Percentiles rank a stretch among this genome's conserved stretches.
Conservation (phyloP, 2,329 filamentous ascomycete genomes). For the Fusarium mangiferae region DNA sequence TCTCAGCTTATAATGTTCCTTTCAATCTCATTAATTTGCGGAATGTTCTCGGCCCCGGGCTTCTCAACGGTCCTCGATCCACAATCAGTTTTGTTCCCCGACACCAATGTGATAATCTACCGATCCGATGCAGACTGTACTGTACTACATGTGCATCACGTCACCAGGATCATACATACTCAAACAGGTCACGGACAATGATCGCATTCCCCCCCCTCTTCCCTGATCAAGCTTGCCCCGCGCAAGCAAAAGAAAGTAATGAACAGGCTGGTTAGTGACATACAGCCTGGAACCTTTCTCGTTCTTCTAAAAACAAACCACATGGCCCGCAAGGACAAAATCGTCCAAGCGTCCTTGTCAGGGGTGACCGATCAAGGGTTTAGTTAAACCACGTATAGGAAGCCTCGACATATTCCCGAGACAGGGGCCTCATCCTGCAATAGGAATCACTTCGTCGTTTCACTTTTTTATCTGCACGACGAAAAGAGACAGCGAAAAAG, state of each 20-base stretch:
- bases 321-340: constrained; percentile 34
- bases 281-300: not conserved
- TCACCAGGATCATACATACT: not conserved
- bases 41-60: constrained; percentile 2
- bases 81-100: constrained; percentile 6
- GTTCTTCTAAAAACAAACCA: constrained; percentile 20
- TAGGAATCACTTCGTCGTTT: constrained; percentile 20
- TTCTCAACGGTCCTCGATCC: constrained; percentile 1
- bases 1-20: constrained; percentile 22
- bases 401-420: constrained; percentile 1
- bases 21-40: constrained; percentile 12
- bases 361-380: constrained; percentile 5
- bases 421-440: constrained; percentile 18
- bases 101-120: constrained; percentile 2
- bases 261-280: not conserved
- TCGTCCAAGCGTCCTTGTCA: constrained; percentile 4
- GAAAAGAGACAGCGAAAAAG: not conserved
- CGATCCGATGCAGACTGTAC: not conserved
- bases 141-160: not conserved
- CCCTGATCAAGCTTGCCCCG: not conserved
- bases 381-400: constrained; percentile 42
- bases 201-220: not conserved
- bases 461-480: constrained; percentile 7
- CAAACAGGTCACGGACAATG: constrained; percentile 3
- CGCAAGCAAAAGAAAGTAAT: not conserved